Evolutionary conservation across 2,329 filamentous ascomycete species (phyloP).

Genomic region (Simplicillium sp.): DNA sequence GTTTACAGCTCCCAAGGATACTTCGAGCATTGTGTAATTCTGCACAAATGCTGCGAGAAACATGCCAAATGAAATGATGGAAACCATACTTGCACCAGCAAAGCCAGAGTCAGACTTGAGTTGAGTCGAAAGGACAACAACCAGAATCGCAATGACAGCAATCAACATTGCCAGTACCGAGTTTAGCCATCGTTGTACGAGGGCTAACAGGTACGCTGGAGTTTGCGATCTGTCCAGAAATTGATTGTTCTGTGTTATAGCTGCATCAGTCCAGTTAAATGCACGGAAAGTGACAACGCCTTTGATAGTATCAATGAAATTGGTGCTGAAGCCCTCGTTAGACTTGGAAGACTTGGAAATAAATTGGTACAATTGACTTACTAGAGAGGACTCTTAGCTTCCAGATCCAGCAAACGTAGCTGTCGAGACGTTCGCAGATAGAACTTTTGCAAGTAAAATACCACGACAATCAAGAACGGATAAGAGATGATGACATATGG

Average conservation of each 20-base stretch:
- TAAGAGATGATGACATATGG: conserved; percentile 34
- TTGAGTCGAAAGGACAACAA: conserved; percentile 37
- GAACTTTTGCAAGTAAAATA: conserved; percentile 41
- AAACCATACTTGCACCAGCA: conserved; percentile 27
- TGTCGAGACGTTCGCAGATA: conserved; percentile 50
- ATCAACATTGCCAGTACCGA: conserved; percentile 39
- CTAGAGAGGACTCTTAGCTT: conserved; percentile 46
- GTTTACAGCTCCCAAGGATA: conserved; percentile 16
- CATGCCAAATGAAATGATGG: conserved; percentile 23
- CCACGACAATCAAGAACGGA: conserved; percentile 29
- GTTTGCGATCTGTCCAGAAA: conserved; percentile 43
- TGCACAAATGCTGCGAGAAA: conserved; percentile 14
- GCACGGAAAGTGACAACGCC: conserved; percentile 47
- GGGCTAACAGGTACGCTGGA: conserved; percentile 46
- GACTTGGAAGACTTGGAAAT: conserved; percentile 11
- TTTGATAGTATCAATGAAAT: conserved; percentile 47
- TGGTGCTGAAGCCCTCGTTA: conserved; percentile 17
- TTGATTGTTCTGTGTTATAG: conserved; percentile 29
- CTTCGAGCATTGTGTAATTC: conserved; percentile 21
- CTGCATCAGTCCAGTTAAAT: conserved; percentile 41
- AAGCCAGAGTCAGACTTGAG: conserved; percentile 24
- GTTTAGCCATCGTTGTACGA: conserved; percentile 46
- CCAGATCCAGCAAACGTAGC: conserved; percentile 45
- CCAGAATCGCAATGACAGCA: conserved; percentile 31
- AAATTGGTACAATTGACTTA: conserved; percentile 16